These are phyloP conservation scores for Phaffomyces opuntiae DNA, from an alignment of 805 yeast genomes.

Conservation along the genomic window DNA sequence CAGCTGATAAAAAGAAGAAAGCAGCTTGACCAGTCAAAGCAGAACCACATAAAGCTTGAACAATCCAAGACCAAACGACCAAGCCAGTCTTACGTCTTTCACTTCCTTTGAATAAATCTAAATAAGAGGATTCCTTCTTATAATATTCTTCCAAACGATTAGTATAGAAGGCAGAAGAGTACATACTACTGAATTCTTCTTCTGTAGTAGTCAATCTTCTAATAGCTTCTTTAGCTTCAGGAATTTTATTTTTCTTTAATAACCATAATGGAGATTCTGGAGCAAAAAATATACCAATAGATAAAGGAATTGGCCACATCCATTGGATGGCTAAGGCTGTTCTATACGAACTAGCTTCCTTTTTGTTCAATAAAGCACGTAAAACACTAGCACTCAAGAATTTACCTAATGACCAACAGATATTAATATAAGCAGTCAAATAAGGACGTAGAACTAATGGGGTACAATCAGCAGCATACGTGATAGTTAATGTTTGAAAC, in stretches of 20 bases:
- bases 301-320: slow-evolving; percentile 44
- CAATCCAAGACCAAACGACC: background rate
- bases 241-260: slow-evolving; percentile 32
- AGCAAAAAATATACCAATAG: slow-evolving; percentile 35
- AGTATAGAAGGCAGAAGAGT: background rate
- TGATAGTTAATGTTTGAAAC: slow-evolving; percentile 30
- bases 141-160: background rate
- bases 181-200: background rate
- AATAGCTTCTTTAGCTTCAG: slow-evolving; percentile 34
- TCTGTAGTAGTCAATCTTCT: slow-evolving; percentile 16
- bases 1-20: background rate
- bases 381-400: slow-evolving; percentile 45
- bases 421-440: slow-evolving; percentile 34
- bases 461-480: slow-evolving; percentile 38
- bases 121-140: background rate
- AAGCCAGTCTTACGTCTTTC: background rate
- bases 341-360: slow-evolving; percentile 35
- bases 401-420: slow-evolving; percentile 44
- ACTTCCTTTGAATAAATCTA: background rate
- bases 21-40: background rate
- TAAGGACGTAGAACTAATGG: slow-evolving; percentile 35
- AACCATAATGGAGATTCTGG: slow-evolving; percentile 60
- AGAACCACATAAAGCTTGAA: slow-evolving; percentile 1
- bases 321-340: slow-evolving; percentile 56
- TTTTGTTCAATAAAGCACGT: slow-evolving; percentile 27